These are phyloP conservation scores for Talaromyces adpressus DNA, from an alignment of 495 filamentous ascomycete genomes.

Conservation along the genomic window DNA sequence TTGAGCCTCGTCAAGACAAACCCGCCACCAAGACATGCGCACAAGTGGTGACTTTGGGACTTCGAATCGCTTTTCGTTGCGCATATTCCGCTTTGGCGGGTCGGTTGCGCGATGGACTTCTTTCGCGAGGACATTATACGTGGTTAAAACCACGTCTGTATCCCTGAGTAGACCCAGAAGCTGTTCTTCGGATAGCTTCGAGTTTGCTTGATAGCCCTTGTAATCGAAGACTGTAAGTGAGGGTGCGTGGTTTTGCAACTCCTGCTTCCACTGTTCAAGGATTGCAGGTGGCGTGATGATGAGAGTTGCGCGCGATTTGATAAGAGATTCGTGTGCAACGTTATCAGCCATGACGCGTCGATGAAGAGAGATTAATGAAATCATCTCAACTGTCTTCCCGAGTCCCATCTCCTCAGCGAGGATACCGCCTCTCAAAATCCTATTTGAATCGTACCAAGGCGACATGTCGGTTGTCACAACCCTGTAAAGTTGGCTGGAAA, in stretches of 20 bases:
- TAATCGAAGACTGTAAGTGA: constrained; percentile 47
- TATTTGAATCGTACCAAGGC: constrained; percentile 31
- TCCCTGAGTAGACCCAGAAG: constrained; percentile 40
- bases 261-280: constrained; percentile 78
- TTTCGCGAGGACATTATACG: constrained; percentile 66
- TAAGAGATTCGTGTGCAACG: constrained; percentile 21
- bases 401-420: constrained; percentile 96
- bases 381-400: constrained; percentile 89
- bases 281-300: constrained; percentile 83
- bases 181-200: constrained; percentile 29
- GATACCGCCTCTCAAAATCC: constrained; percentile 49
- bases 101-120: constrained; percentile 73
- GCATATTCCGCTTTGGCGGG: constrained; percentile 56
- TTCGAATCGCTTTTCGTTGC: constrained; percentile 60
- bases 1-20: constrained; percentile 92
- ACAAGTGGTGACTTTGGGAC: constrained; percentile 67
- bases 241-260: constrained; percentile 65
- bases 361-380: constrained; percentile 67
- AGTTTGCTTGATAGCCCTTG: constrained; percentile 37
- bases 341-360: constrained; percentile 17
- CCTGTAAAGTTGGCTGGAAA: constrained; percentile 59
- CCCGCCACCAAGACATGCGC: constrained; percentile 81
- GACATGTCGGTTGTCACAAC: constrained; percentile 47
- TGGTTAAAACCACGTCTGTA: constrained; percentile 82
- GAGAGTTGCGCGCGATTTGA: constrained; percentile 56